Base-by-base conservation (phyloP, 208 protist genomes). In the Leishmania guyanensis region DNA sequence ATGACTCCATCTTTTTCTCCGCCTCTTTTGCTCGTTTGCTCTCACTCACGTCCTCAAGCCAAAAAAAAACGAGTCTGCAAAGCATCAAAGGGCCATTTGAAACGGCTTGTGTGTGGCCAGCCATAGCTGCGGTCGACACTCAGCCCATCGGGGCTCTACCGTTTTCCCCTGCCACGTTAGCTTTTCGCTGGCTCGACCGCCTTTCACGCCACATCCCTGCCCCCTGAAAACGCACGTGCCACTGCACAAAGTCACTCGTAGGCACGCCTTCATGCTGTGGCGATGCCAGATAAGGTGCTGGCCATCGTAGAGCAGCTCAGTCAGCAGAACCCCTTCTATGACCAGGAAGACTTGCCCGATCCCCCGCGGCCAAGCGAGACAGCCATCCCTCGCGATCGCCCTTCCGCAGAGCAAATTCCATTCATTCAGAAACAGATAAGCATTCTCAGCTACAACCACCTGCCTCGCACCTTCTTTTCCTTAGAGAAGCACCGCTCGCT, bases 381-480 rank as follows among this genome's bases (percentile, higher is more conserved):
- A 14, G 84, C 81, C 56, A 93, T 95, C 53, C 92, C 91, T 3
- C 88, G 88, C 20, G 72, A 90, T 26, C 73, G 91, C 8, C 84
- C 91, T 0, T 84, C 91, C 0, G 39, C 80, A 0, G 87, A 94
- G 54, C 90, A 97, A 77, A 68, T 98, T 1, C 84, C 86, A 9
- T 81, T 86, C 66, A 88, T 98, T 46, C 95, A 98, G 78, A 80
- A 92, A 64, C 79, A 93, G 56, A 84, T 98, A 1, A 90, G 89
- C 70, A 79, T 79, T 39, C 90, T 98, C 60, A 86, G 86, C 62
- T 98, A 98, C 90, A 98, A 98, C 79, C 95, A 96, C 85, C 90
- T 98, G 29, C 94, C 94, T 0, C 91, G 88, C 62, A 97, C 94
- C 26, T 98, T 98, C 77, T 98, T 98, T 76, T 94, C 88, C 68